phyloP scores from a whole-genome alignment of 1,139 yeast species.

The Hemisphaericaspora xylanilytica region DNA sequence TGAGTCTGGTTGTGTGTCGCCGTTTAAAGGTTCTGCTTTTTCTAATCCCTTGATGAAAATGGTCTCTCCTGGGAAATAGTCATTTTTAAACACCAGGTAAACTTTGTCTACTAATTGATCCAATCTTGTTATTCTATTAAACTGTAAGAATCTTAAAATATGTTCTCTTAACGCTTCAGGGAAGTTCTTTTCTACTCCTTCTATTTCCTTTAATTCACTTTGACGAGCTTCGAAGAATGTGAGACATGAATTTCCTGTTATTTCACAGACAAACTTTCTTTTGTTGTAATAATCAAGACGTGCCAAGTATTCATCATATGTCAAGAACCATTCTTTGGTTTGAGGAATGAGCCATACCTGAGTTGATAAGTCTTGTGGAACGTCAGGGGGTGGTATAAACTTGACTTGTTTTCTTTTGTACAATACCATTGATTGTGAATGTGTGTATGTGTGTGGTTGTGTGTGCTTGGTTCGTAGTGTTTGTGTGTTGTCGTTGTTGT shows the following conservation, averaged over 20 bases:
- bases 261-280: conserved; percentile 88
- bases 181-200: conserved; percentile 72
- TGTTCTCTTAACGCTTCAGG: conserved; percentile 94
- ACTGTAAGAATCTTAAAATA: conserved; percentile 77
- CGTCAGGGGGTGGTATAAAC: conserved; percentile 51
- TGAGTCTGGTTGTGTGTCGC: neutral
- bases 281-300: conserved; percentile 70
- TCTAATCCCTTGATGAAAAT: conserved; percentile 56
- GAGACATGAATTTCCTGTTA: conserved; percentile 89
- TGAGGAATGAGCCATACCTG: conserved; percentile 77
- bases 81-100: conserved; percentile 69
- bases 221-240: conserved; percentile 86
- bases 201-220: conserved; percentile 67
- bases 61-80: conserved; percentile 88
- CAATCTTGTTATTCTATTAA: conserved; percentile 77
- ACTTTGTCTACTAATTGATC: conserved; percentile 88
- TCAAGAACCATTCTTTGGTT: conserved; percentile 83
- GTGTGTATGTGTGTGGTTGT: neutral
- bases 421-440: conserved; percentile 47
- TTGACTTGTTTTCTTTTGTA: conserved; percentile 71
- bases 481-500: too few relatives aligned
- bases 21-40: conserved; percentile 1
- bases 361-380: conserved; percentile 52
- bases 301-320: conserved; percentile 70
- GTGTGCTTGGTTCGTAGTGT: too few relatives aligned